Conservation (phyloP, 345 rosid species). For the Lumnitzera littorea region DNA sequence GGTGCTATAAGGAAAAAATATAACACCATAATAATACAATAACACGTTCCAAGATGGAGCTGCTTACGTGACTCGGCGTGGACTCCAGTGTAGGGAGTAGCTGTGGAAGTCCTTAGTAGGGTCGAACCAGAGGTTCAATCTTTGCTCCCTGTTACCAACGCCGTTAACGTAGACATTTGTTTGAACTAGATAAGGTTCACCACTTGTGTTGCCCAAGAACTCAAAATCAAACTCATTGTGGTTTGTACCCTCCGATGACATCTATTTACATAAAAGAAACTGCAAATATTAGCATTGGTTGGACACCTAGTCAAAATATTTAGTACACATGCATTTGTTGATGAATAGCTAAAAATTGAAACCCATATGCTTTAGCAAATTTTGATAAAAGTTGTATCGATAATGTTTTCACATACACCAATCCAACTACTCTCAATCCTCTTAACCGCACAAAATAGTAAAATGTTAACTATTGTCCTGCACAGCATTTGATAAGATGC, state of each 20-base stretch:
- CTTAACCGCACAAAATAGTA: no score
- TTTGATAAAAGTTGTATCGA: no score
- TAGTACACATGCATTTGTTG: conserved; percentile 10
- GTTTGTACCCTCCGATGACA: conserved; percentile 91
- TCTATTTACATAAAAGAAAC: conserved; percentile 27
- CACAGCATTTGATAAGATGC: no score
- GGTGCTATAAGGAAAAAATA: no score
- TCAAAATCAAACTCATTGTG: conserved; percentile 97
- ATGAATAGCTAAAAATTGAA: background rate
- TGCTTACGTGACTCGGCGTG: conserved; percentile 77
- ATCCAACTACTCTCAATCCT: no score
- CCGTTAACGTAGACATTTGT: conserved; percentile 91
- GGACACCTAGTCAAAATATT: background rate
- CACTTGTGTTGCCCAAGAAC: conserved; percentile 87
- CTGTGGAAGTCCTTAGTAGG: conserved; percentile 87
- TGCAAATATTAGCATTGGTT: background rate
- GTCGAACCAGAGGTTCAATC: conserved; percentile 91
- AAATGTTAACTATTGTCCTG: no score
- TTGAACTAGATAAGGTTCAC: conserved; percentile 86
- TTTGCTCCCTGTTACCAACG: conserved; percentile 89
- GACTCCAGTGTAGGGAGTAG: conserved; percentile 80
- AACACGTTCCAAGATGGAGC: no score
- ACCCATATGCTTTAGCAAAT: no score
- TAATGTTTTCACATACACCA: no score
- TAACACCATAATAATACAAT: no score